Percentiles rank a stretch among this genome's conserved stretches.
Conservation (phyloP, 139 green algal species). For the Closterium sp. region DNA sequence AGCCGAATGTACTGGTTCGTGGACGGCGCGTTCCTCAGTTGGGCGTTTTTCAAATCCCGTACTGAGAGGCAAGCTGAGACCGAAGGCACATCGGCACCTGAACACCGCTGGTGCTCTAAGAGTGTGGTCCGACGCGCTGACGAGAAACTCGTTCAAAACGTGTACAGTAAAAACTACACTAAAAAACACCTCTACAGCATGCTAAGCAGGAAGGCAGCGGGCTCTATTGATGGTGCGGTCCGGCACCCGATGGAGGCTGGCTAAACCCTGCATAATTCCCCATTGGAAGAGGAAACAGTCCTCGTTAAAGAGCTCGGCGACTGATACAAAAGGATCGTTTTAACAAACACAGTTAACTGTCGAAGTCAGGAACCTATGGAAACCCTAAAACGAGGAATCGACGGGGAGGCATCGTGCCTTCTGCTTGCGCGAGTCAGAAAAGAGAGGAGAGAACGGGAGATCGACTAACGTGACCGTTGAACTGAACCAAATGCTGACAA, state of each 20-base stretch:
- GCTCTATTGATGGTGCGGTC: not conserved
- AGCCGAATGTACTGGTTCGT: no score
- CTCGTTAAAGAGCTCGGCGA: not conserved
- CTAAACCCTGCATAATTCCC: not conserved
- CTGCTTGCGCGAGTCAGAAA: not conserved
- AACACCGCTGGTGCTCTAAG: not conserved
- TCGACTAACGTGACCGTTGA: not conserved
- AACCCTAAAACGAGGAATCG: not conserved
- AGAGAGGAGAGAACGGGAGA: not conserved
- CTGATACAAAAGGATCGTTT: not conserved
- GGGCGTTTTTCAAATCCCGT: not conserved
- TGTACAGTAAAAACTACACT: no score
- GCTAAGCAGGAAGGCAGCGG: no score
- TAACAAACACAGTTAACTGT: not conserved
- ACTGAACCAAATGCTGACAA: not conserved
- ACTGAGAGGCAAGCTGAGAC: not conserved
- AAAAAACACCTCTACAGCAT: no score
- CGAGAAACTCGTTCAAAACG: no score
- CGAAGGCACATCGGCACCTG: not conserved
- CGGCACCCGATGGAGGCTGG: not conserved
- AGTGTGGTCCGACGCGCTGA: no score
- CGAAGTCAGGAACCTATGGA: not conserved
- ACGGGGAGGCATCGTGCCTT: not conserved
- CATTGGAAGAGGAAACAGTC: not conserved
- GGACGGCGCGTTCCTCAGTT: no score